These are phyloP conservation scores for rapeseed (Brassica napus) DNA, from an alignment of 345 rosid genomes.

Conservation along the genomic window Da-Ae NC_063435.1:2410501-2411000, in stretches of 20 bases:
- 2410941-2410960: slow-evolving; percentile 36
- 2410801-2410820: slow-evolving; percentile 3
- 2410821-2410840: not conserved
- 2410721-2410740: too few species aligned
- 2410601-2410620: not conserved
- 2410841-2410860: not conserved
- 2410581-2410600: not conserved
- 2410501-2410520: not conserved
- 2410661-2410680: too few species aligned
- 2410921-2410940: slow-evolving; percentile 24
- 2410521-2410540: not conserved
- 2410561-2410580: not conserved
- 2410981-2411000: slow-evolving; percentile 29
- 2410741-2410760: too few species aligned
- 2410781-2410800: not conserved
- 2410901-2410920: slow-evolving; percentile 21
- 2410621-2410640: not conserved
- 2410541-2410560: not conserved
- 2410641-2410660: too few species aligned
- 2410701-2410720: too few species aligned
- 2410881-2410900: slow-evolving; percentile 24
- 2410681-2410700: too few species aligned
- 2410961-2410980: slow-evolving; percentile 1
- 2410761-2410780: not conserved
- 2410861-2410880: not conserved